Evolutionary conservation across 352 stramenopile species (phyloP).

Genomic region (Elongisporangium prolatum): DNA sequence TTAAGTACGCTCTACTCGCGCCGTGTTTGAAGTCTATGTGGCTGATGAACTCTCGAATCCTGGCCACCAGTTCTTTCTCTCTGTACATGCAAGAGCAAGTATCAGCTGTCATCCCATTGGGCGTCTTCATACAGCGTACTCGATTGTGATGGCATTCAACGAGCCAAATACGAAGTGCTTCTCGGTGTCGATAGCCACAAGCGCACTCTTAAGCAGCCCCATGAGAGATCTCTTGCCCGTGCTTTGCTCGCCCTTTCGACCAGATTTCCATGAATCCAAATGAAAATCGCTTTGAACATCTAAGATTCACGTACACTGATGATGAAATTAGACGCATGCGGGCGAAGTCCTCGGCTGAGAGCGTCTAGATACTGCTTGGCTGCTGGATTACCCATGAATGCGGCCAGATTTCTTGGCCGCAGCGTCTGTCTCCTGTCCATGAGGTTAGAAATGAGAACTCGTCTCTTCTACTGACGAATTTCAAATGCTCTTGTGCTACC

Average conservation of each 20-base stretch:
- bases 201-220: conserved; percentile 27
- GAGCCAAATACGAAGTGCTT: conserved; percentile 10
- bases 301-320: conserved; percentile 36
- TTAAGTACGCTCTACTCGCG: conserved; percentile 21
- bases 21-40: conserved; percentile 17
- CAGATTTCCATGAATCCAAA: not conserved
- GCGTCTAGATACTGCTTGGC: conserved; percentile 22
- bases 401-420: conserved; percentile 23
- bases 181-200: conserved; percentile 16
- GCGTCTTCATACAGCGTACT: conserved; percentile 1
- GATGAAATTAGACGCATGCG: conserved; percentile 48
- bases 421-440: conserved; percentile 29
- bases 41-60: conserved; percentile 22
- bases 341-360: conserved; percentile 8
- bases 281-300: not conserved
- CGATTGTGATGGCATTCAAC: conserved; percentile 18
- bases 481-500: conserved; percentile 20
- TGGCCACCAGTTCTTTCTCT: conserved; percentile 36
- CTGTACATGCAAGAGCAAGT: conserved; percentile 7
- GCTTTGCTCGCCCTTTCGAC: conserved; percentile 30
- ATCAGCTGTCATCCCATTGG: too few species aligned
- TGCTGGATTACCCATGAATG: conserved; percentile 43
- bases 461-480: not conserved
- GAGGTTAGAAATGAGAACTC: not conserved
- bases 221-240: conserved; percentile 52